phyloP scores from a whole-genome alignment of 257 asterid genomes.

The Salvia hispanica region DNA sequence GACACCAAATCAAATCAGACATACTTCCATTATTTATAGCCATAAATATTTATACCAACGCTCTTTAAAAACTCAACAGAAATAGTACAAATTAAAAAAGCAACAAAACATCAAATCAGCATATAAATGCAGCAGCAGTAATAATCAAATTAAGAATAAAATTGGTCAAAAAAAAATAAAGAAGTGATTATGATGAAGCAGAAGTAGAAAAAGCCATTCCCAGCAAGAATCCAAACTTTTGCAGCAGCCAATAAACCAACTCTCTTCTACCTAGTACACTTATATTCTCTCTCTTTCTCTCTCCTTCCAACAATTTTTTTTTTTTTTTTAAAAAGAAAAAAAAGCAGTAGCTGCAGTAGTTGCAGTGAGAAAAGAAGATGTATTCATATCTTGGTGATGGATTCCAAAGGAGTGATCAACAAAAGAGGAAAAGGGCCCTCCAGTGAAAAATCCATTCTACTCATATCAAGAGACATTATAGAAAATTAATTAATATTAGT shows the following conservation, averaged over 20 bases:
- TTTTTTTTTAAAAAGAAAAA: too few species aligned
- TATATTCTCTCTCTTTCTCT: background rate
- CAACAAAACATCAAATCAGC: slow-evolving; percentile 30
- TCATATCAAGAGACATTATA: background rate
- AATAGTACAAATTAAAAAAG: background rate
- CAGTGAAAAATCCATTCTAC: background rate
- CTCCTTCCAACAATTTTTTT: background rate
- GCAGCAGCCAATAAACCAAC: slow-evolving; percentile 3
- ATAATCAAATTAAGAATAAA: background rate
- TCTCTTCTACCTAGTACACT: background rate
- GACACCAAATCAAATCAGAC: slow-evolving; percentile 8
- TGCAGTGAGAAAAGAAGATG: background rate
- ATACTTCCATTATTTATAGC: background rate
- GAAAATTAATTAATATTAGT: background rate
- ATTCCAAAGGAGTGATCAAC: slow-evolving; percentile 9
- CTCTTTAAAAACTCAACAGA: background rate
- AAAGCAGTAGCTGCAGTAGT: background rate
- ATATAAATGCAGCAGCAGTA: slow-evolving; percentile 17
- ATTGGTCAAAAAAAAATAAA: slow-evolving; percentile 3
- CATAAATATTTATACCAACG: too few species aligned
- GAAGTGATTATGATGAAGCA: background rate
- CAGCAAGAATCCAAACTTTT: slow-evolving; percentile 9
- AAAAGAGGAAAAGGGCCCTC: background rate
- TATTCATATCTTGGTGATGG: background rate
- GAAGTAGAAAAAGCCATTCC: background rate